phyloP scores from a whole-genome alignment of 2,329 filamentous ascomycete genomes.

The Pseudogymnoascus destructans region DNA sequence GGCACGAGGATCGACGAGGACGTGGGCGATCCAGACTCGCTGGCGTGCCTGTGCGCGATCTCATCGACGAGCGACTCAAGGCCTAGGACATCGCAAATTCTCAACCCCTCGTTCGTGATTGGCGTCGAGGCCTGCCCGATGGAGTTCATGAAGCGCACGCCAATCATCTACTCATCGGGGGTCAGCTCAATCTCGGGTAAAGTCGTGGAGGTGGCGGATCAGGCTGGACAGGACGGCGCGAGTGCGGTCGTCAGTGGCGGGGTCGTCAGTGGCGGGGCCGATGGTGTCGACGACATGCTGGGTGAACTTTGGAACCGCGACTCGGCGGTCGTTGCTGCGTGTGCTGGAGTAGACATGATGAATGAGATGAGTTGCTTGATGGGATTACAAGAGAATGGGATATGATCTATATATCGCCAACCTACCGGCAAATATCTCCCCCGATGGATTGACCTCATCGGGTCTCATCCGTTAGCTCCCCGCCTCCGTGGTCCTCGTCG shows the following conservation, averaged over 20 bases:
- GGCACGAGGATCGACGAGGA: conserved; percentile 64
- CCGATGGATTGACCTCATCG: neutral
- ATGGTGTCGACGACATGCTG: conserved; percentile 60
- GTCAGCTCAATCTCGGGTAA: conserved; percentile 66
- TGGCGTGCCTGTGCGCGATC: conserved; percentile 50
- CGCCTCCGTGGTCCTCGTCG: neutral
- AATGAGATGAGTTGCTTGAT: neutral
- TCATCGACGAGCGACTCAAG: conserved; percentile 61
- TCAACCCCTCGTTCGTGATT: conserved; percentile 60
- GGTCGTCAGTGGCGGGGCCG: conserved; percentile 55
- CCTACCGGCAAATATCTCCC: conserved; percentile 1
- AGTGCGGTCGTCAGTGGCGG: conserved; percentile 51
- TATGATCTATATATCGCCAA: neutral
- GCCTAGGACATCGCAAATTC: conserved; percentile 60
- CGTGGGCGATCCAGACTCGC: conserved; percentile 52
- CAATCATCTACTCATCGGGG: conserved; percentile 63
- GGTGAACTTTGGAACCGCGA: conserved; percentile 60
- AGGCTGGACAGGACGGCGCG: conserved; percentile 49
- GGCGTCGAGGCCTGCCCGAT: conserved; percentile 54
- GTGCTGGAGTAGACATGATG: conserved; percentile 12
- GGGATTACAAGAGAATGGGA: neutral
- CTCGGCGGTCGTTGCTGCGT: conserved; percentile 19
- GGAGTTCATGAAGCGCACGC: conserved; percentile 62
- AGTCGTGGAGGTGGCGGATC: conserved; percentile 65
- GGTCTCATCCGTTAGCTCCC: neutral